phyloP scores from a whole-genome alignment of 2,329 filamentous ascomycete genomes.

The Onygenales sp. region DNA sequence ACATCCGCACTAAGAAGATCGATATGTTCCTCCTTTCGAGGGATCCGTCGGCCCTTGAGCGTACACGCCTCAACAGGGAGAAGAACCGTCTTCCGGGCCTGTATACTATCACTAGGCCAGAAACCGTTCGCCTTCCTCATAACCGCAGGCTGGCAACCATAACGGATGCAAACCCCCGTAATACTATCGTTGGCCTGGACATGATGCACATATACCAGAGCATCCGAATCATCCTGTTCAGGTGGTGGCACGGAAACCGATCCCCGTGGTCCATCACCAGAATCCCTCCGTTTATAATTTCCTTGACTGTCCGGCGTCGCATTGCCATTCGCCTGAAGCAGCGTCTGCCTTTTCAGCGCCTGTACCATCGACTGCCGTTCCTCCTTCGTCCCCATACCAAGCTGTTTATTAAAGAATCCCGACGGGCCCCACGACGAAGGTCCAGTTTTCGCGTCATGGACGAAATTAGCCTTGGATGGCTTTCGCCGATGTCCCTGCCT shows the following conservation, averaged over 20 bases:
- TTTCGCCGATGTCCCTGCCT: slow-evolving; percentile 26
- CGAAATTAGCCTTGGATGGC: slow-evolving; percentile 25
- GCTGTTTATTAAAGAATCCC: slow-evolving; percentile 19
- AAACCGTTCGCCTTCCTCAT: slow-evolving; percentile 84
- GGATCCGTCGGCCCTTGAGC: slow-evolving; percentile 59
- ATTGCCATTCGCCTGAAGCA: slow-evolving; percentile 35
- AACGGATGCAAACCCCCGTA: slow-evolving; percentile 81
- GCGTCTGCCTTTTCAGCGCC: slow-evolving; percentile 38
- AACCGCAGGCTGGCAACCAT: slow-evolving; percentile 72
- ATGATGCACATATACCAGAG: slow-evolving; percentile 82
- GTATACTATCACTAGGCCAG: slow-evolving; percentile 89
- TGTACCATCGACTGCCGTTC: slow-evolving; percentile 37
- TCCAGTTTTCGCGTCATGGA: not conserved
- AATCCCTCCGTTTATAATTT: slow-evolving; percentile 38
- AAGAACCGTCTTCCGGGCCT: slow-evolving; percentile 68
- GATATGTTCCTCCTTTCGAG: slow-evolving; percentile 18
- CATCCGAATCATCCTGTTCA: slow-evolving; percentile 58
- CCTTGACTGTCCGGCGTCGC: slow-evolving; percentile 24
- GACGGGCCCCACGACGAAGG: slow-evolving; percentile 33
- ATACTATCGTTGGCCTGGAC: slow-evolving; percentile 78
- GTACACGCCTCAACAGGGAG: slow-evolving; percentile 86
- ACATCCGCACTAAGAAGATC: slow-evolving; percentile 3
- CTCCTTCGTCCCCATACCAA: slow-evolving; percentile 29
- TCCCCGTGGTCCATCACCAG: slow-evolving; percentile 25
- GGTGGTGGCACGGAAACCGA: slow-evolving; percentile 19